A percentile compares a stretch with the other conserved stretches of the same genome.
Evolutionary conservation across 345 rosid species (phyloP).

Genomic region (Syzygium jambos): DNA sequence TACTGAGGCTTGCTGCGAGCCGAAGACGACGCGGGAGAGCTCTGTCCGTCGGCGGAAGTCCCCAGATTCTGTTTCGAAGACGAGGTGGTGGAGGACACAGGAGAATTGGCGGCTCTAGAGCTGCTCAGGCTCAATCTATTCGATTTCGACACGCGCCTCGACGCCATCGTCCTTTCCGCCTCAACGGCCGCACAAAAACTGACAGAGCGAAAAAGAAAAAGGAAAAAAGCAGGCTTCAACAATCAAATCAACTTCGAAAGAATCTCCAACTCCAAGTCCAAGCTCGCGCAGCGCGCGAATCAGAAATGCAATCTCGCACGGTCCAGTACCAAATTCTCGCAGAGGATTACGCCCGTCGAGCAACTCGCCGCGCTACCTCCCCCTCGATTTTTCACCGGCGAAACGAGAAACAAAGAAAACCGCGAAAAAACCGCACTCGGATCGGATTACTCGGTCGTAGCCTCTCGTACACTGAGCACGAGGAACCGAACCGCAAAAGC

Average conservation of each 20-base stretch:
- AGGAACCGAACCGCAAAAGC: background rate
- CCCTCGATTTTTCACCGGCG: background rate
- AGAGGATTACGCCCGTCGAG: background rate
- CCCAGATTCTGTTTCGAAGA: constrained; percentile 77
- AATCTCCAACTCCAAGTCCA: background rate
- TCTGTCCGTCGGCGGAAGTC: constrained; percentile 76
- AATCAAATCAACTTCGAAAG: background rate
- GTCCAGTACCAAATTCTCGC: background rate
- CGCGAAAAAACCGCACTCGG: background rate
- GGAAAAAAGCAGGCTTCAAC: background rate
- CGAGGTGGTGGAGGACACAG: constrained; percentile 83
- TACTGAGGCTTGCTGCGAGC: constrained; percentile 78
- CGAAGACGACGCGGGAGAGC: constrained; percentile 95
- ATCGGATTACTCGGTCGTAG: background rate
- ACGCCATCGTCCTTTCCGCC: constrained; percentile 47
- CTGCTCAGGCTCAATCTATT: constrained; percentile 33
- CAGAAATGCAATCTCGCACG: background rate
- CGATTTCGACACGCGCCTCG: constrained; percentile 52
- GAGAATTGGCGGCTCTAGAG: constrained; percentile 61
- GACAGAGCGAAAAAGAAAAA: background rate
- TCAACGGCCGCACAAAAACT: constrained; percentile 1
- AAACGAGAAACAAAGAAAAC: background rate
- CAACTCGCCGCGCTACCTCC: background rate
- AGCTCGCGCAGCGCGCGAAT: background rate
- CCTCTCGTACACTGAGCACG: background rate